Base-by-base conservation (phyloP, 2,329 filamentous ascomycete species). In the Epicoccum nigrum region DNA sequence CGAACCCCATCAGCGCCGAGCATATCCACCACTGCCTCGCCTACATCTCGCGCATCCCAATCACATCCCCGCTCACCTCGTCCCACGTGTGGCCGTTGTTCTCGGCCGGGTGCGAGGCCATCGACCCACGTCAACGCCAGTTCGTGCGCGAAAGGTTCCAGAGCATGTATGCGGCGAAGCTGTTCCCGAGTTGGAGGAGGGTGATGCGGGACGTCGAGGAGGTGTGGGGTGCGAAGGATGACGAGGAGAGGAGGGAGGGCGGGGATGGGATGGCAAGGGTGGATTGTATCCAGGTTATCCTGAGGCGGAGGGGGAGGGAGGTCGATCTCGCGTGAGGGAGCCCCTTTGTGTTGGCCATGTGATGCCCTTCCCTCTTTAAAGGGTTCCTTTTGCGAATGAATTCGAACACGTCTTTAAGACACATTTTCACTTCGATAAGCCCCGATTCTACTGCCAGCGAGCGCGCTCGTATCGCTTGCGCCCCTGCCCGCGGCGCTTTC, bases 31-130 rank as follows among this genome's bases (percentile, higher is more conserved):
- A 48, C 21, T 70, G 65, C 32, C 45, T 70, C 2, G 15, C 41
- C 0, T 57, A 54, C 42, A 54, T 70, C 20, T 51, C 56, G 5
- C 40, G 42, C 4, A 51, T 69, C 4, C 27, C 54, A 4, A 38
- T 66, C 2, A 37, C 34, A 1, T 70, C 67, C 2, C 56, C 66
- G 3, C 58, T 70, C 13, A 60, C 59, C 1, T 59, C 66, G 1
- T 59, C 65, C 12, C 67, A 70, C 15, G 54, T 64, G n/a, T 70
- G 67, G 67, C 67, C 67, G n/a, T 38, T 70, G 4, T 69, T 64
- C 33, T 67, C 65, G 3, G 67, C 67, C 8, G 67, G 67, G 1
- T 70, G 67, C 47, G 67, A 70, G 34, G 62, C 60, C 5, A 55
- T 64, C 15, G 51, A 62, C 28, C 12, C 16, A 7, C 25, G 31